Base-by-base conservation (phyloP, 1,284 basidiomycete species). In the Mycosarcoma maydis region DNA sequence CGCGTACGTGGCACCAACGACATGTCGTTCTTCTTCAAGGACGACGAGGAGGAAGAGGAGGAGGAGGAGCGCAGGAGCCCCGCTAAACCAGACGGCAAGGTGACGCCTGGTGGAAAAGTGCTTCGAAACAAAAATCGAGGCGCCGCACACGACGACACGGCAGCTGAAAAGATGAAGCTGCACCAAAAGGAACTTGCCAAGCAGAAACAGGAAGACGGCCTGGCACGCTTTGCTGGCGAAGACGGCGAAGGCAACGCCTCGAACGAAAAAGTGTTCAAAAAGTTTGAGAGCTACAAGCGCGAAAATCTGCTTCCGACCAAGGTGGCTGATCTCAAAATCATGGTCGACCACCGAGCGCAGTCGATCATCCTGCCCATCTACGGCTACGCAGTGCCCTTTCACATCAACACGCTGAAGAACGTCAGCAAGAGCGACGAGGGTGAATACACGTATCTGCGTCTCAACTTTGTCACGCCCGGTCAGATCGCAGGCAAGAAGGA, bases 401-500 rank as follows among this genome's bases (percentile, higher is more conserved):
- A 99, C 81, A 94, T 98, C 83, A 96, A 96, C 78, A 94, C 94
- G 1, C 92, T 99, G 71, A 99, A 99, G 84, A 98, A 97, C 80
- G 91, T 91, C 30, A 94, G 91, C 85, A 98, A 98, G 85, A 95
- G 89, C 71, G 95, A 98, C 72, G 96, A 98, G 82, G 92, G 92
- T 8, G 93, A 98, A 50, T 92, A 90, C 81, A 95, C 94, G 0
- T 92, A 92, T 69, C 86, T 99, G 55, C 89, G 96, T 4, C 94
- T 99, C 83, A 98, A 98, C 84, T 97, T 98, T 85, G 94, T 98
- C 82, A 96, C 94, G 0, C 96, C 96, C 1, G 96, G 96, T 43
- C 94, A 98, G 81, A 89, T 98, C 42, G 91, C 93, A 0, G 96
- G 96, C 34, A 97, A 96, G 85, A 98, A 99, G 84, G 96, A 99